Percentiles rank a stretch among this genome's conserved stretches.
Conservation (phyloP, 371 early-diverging fungal genomes). For the Choanephora cucurbitarum region DNA sequence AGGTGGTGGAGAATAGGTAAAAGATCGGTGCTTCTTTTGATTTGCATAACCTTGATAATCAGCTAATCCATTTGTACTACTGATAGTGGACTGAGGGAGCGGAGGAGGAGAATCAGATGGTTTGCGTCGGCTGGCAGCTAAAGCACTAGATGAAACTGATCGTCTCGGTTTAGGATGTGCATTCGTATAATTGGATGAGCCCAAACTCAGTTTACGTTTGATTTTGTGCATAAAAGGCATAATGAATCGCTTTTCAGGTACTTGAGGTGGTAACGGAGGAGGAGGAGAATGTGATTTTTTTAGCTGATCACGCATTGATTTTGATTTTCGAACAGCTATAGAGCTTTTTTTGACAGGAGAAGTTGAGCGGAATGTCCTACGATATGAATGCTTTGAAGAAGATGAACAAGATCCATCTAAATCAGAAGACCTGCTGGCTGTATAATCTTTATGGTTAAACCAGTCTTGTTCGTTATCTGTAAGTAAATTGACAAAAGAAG, state of each 20-base stretch:
- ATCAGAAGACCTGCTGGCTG: too few relatives aligned
- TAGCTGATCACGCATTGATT: slow-evolving; percentile 12
- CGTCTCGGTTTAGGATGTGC: slow-evolving; percentile 11
- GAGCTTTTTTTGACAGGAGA: too few relatives aligned
- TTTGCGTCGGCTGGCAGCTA: neutral
- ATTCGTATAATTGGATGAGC: neutral
- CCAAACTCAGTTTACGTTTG: slow-evolving; percentile 16
- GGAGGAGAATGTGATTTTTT: slow-evolving; percentile 12
- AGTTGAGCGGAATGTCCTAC: too few relatives aligned
- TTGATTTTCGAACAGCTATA: slow-evolving; percentile 11
- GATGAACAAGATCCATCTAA: too few relatives aligned
- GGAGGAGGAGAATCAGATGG: neutral
- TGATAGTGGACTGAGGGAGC: neutral
- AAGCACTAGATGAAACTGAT: slow-evolving; percentile 10
- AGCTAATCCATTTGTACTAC: neutral
- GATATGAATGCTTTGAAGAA: too few relatives aligned
- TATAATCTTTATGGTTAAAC: neutral
- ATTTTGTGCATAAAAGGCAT: slow-evolving; percentile 11
- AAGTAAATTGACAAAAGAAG: neutral
- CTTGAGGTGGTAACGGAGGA: slow-evolving; percentile 1
- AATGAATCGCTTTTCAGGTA: slow-evolving; percentile 3
- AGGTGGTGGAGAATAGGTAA: slow-evolving; percentile 30
- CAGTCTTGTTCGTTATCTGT: neutral
- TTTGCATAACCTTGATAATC: slow-evolving; percentile 28
- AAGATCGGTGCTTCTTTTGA: slow-evolving; percentile 20